Conservation (phyloP, 2,329 filamentous ascomycete genomes). For the Fusarium pseudocircinatum region DNA sequence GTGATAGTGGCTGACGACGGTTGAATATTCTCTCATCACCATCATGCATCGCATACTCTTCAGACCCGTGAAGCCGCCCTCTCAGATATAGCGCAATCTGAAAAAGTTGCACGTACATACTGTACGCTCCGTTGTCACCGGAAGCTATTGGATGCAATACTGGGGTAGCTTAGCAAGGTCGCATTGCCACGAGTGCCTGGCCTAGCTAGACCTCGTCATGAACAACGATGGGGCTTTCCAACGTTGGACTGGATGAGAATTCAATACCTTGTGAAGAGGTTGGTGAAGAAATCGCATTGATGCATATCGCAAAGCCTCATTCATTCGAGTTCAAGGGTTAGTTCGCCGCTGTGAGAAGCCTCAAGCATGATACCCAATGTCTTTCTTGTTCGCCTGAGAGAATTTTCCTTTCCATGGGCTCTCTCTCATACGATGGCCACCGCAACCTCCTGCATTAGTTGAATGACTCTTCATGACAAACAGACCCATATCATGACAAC, state of each 20-base stretch:
- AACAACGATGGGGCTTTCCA: slow-evolving; percentile 8
- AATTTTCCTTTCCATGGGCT: not conserved
- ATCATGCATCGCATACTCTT: not conserved
- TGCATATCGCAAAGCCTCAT: not conserved
- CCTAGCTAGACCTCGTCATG: slow-evolving; percentile 25
- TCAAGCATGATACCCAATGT: not conserved
- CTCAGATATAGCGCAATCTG: slow-evolving; percentile 7
- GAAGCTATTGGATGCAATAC: slow-evolving; percentile 29
- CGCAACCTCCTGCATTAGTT: slow-evolving; percentile 2
- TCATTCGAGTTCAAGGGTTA: not conserved
- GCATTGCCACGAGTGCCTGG: slow-evolving; percentile 35
- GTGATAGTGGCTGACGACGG: not conserved
- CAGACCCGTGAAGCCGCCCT: not conserved
- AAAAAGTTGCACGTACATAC: not conserved
- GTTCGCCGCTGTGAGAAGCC: not conserved
- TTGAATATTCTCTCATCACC: not conserved
- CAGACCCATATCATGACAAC: slow-evolving; percentile 25
- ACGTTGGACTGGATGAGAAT: not conserved
- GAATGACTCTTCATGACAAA: slow-evolving; percentile 8
- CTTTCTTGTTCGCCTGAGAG: not conserved
- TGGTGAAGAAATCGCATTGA: slow-evolving; percentile 3
- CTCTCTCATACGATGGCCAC: slow-evolving; percentile 17
- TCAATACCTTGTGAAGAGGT: not conserved
- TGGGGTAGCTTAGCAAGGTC: slow-evolving; percentile 30
- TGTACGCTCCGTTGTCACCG: slow-evolving; percentile 10